A percentile compares a stretch with the other conserved stretches of the same genome.
Evolutionary conservation across 129 eudicot genomes (phyloP).

Genomic region (Flaveria trinervia): DNA sequence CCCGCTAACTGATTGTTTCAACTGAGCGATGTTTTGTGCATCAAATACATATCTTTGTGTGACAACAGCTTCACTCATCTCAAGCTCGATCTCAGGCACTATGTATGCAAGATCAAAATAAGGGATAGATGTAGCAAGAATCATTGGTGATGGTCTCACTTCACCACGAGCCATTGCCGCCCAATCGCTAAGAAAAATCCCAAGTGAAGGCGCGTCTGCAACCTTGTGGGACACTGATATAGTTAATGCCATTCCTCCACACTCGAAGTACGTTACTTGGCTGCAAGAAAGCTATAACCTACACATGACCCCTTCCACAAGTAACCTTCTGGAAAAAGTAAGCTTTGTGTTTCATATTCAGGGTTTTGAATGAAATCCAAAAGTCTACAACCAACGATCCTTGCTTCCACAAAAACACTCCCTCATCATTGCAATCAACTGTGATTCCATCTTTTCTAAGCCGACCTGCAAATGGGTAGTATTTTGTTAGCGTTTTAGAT

Average conservation of each 20-base stretch:
- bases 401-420: slow-evolving; percentile 29
- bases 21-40: neutral
- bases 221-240: slow-evolving; percentile 33
- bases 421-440: slow-evolving; percentile 36
- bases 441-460: slow-evolving; percentile 27
- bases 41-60: slow-evolving; percentile 32
- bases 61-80: slow-evolving; percentile 8
- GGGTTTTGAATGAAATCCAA: slow-evolving; percentile 30
- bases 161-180: slow-evolving; percentile 26
- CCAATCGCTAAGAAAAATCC: slow-evolving; percentile 38
- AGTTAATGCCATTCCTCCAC: slow-evolving; percentile 36
- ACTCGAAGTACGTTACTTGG: slow-evolving; percentile 32
- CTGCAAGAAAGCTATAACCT: slow-evolving; percentile 21
- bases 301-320: slow-evolving; percentile 32
- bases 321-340: slow-evolving; percentile 31
- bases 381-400: neutral
- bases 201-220: slow-evolving; percentile 26
- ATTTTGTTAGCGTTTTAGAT: slow-evolving; percentile 31
- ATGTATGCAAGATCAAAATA: slow-evolving; percentile 1
- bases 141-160: slow-evolving; percentile 22
- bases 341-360: slow-evolving; percentile 11
- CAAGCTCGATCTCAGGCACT: slow-evolving; percentile 24
- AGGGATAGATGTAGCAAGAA: slow-evolving; percentile 28
- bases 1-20: slow-evolving; percentile 13
- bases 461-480: slow-evolving; percentile 46